Percentiles rank a stretch among this genome's conserved stretches.
Conservation (phyloP, 805 yeast species). For the Starmera amethionina region DNA sequence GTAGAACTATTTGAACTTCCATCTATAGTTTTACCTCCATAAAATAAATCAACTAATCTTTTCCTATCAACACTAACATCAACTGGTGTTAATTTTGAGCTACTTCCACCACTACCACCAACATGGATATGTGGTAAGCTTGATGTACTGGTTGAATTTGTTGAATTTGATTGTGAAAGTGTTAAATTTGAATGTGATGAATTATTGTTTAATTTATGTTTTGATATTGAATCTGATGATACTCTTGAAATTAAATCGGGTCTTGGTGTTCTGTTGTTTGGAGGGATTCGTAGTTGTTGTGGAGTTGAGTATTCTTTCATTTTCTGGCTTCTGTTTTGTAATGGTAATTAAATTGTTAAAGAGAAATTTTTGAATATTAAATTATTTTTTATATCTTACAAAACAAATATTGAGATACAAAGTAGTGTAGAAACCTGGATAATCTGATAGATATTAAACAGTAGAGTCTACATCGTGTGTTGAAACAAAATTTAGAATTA, state of each 20-base stretch:
- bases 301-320: background rate
- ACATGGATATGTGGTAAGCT: background rate
- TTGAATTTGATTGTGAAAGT: background rate
- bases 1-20: too few relatives aligned
- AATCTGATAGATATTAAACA: too few relatives aligned
- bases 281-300: background rate
- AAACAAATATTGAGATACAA: too few relatives aligned
- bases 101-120: background rate
- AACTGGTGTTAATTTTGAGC: background rate
- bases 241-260: background rate
- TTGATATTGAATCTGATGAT: background rate
- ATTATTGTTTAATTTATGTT: background rate
- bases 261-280: background rate
- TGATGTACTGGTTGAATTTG: background rate
- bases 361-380: too few relatives aligned
- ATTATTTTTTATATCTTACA: too few relatives aligned
- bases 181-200: background rate
- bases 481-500: too few relatives aligned
- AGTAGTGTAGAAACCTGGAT: too few relatives aligned
- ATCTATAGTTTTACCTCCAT: background rate
- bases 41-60: constrained; percentile 1
- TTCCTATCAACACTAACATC: background rate
- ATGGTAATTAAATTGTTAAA: too few relatives aligned
- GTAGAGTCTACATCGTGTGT: too few relatives aligned
- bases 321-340: too few relatives aligned